Conservation (phyloP, 2,329 filamentous ascomycete genomes). For the Xylaria arbuscula region DNA sequence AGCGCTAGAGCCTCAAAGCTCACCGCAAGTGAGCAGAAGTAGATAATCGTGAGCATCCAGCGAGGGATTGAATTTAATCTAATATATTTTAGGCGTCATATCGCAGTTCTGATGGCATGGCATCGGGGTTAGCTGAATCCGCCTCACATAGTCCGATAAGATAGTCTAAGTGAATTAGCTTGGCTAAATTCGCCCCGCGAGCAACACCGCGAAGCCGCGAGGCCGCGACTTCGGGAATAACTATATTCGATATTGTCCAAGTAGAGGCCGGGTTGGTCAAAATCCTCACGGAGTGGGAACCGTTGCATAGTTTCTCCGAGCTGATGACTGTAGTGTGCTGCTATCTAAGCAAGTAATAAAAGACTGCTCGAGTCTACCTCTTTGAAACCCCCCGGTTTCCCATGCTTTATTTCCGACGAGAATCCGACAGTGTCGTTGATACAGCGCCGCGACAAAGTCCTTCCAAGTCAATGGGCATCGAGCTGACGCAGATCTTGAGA, state of each 20-base stretch:
- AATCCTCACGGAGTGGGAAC: constrained; percentile 1
- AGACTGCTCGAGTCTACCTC: neutral
- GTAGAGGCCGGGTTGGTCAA: neutral
- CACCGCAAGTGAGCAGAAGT: neutral
- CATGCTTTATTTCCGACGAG: neutral
- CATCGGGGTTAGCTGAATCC: neutral
- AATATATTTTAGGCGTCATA: neutral
- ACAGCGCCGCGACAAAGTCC: neutral
- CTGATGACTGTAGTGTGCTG: neutral
- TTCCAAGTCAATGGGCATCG: neutral
- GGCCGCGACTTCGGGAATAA: constrained; percentile 3
- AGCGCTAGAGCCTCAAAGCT: neutral
- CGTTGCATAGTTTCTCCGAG: constrained; percentile 6
- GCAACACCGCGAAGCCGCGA: constrained; percentile 12
- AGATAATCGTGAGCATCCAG: neutral
- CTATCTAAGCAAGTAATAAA: constrained; percentile 7
- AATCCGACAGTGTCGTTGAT: neutral
- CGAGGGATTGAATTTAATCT: neutral
- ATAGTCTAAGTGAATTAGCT: neutral
- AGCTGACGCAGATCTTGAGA: neutral
- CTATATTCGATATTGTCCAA: neutral
- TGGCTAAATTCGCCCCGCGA: neutral
- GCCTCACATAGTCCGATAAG: neutral
- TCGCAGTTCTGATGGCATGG: neutral
- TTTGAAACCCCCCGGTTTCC: neutral